Conservation (phyloP, 2,329 filamentous ascomycete genomes). For the Ascochyta pisi region DNA sequence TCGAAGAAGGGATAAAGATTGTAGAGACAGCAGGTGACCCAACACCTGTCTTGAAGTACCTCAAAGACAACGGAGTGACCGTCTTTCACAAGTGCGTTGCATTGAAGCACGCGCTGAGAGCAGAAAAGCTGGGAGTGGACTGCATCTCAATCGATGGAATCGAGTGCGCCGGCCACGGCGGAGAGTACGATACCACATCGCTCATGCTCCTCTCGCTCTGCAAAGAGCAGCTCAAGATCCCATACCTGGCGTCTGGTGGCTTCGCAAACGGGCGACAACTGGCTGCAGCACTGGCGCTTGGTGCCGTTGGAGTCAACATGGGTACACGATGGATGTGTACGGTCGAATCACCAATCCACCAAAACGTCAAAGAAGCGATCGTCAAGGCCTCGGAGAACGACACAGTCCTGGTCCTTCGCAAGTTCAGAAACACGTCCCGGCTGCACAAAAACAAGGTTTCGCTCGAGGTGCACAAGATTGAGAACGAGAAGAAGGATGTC, state of each 20-base stretch:
- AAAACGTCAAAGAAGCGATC: constrained; percentile 36
- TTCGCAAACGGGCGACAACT: constrained; percentile 37
- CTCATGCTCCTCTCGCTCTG: constrained; percentile 51
- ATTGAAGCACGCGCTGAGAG: constrained; percentile 33
- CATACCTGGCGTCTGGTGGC: constrained; percentile 36
- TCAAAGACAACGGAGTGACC: constrained; percentile 35
- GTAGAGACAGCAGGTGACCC: constrained; percentile 40
- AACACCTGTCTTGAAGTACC: constrained; percentile 32
- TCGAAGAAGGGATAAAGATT: constrained; percentile 38
- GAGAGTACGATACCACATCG: constrained; percentile 61
- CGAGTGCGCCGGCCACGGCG: constrained; percentile 53
- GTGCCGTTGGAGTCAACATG: constrained; percentile 38
- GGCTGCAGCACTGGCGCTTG: constrained; percentile 36
- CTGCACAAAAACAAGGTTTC: constrained; percentile 38
- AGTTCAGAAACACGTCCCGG: constrained; percentile 36
- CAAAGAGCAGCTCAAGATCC: constrained; percentile 37
- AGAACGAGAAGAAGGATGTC: constrained; percentile 34
- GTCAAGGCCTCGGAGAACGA: constrained; percentile 34
- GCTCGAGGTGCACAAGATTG: constrained; percentile 33
- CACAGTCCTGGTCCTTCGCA: constrained; percentile 35
- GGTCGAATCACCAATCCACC: constrained; percentile 35
- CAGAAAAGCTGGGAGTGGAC: constrained; percentile 36
- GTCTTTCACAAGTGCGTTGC: constrained; percentile 40
- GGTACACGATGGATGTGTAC: constrained; percentile 41
- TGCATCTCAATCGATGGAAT: constrained; percentile 38